Evolutionary conservation across 768 basidiomycete species (phyloP), one percentile per base, ranked within the genome.

Genomic region (Grammothele lineata): DNA sequence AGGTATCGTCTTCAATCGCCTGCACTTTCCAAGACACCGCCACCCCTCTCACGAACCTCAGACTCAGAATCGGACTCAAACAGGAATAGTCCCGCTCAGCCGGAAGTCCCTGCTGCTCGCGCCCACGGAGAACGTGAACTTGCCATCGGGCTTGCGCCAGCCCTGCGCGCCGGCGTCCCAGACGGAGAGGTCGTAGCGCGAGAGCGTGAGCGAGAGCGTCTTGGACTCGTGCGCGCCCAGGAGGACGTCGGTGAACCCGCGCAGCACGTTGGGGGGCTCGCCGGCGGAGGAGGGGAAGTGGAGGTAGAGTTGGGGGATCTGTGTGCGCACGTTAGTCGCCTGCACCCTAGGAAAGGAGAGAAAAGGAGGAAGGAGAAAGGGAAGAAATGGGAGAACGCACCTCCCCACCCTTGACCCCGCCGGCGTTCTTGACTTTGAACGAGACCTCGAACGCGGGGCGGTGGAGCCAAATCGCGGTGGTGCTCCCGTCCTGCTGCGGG

Each of bases 141-240:
- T 70, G 1, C 87, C 89, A 2, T 65, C 57, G 1, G 90, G 88
- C 53, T 76, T 78, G 51, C 70, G 69, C 89, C 91, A 92, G 3
- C 84, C 80, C 63, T 92, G 90, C 21, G 71, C 69, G 9, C 65
- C 74, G 1, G 75, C 77, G 62, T 92, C 86, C 91, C 88, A 92
- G 45, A 87, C 73, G 18, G 80, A 84, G 55, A 88, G 56, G 53
- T 86, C 83, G 55, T 87, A 81, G 27, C 83, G 71, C 12, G 85
- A 81, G 25, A 90, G 68, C 7, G 70, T 74, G 55, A 90, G 72
- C 5, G 68, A 72, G 2, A 81, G 78, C 7, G 51, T 62, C 47
- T 62, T 62, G 21, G 60, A 72, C 58, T 81, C 62, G 1, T 77
- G 77, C 1, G 80, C 72, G 2, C 57, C 40, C 0, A 86, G 53